Evolutionary conservation across 2,329 filamentous ascomycete genomes (phyloP), one percentile per base, ranked within the genome.

Genomic region (Elsinoe necatrix): DNA sequence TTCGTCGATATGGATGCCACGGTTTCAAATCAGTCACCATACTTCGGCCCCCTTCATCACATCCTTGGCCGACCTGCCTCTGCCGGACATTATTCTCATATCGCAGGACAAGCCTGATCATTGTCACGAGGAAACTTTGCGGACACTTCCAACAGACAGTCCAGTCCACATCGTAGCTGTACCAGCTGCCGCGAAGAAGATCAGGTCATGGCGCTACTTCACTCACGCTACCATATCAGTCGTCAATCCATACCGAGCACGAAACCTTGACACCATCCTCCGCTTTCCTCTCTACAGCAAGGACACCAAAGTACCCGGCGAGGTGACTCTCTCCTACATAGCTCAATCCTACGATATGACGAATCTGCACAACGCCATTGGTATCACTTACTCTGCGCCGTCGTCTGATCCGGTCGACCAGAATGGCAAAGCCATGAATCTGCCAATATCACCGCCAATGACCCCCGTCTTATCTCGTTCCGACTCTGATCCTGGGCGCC

Each of bases 301-400:
- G 21, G 71, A 75, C 1, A 69, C 76, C 0, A 16, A 18, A 4
- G 70, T 75, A 12, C 72, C 76, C 7, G 86, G 86, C 16, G 84
- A 89, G 70, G 76, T 88, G n/a, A 87, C 84, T 0, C 75, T 89
- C n/a, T 75, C 84, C 1, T 83, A 82, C 66, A 77, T 89, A 27
- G 73, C 79, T 0, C 80, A 83, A 55, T 82, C 79, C 64, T 69
- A 75, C 48, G 83, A 87, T 63, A 63, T 83, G 3, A 80, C 79
- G 6, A 78, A 80, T 2, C 64, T 86, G 0, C 84, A 87, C 65
- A 80, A 81, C 57, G 85, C 84, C 9, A 78, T 89, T 61, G 85
- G 82, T 12, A 85, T 89, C 62, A 89, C 85, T 1, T 89, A 89
- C 66, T 78, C 84, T 18, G 81, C 84, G 0, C 72, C 66, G 43